Evolutionary conservation across 2,329 filamentous ascomycete species (phyloP).

Genomic region (Fusarium continuum): DNA sequence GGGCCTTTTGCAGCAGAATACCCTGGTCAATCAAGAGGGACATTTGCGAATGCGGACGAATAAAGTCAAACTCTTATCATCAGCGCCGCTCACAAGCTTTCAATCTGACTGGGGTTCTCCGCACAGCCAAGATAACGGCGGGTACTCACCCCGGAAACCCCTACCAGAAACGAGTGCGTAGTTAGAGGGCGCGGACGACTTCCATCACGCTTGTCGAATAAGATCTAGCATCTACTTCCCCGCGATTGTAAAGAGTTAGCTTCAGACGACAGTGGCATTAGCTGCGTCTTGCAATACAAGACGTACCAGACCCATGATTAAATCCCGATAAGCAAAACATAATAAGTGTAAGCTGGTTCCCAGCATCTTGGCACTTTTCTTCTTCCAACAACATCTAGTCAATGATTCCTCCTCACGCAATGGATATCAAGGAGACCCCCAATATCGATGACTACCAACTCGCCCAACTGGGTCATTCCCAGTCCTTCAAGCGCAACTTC

Average conservation of each 20-base stretch:
- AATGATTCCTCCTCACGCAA: not conserved
- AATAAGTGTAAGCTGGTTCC: not conserved
- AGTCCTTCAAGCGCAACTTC: conserved; percentile 33
- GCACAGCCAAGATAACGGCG: conserved; percentile 1
- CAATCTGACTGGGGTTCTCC: not conserved
- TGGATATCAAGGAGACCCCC: conserved; percentile 13
- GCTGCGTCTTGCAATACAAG: not conserved
- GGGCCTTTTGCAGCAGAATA: not conserved
- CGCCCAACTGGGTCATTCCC: conserved; percentile 33
- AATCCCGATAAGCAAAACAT: not conserved
- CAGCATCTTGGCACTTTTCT: not conserved
- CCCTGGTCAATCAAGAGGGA: not conserved
- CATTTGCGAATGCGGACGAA: not conserved
- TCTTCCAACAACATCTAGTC: not conserved
- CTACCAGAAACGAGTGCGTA: not conserved
- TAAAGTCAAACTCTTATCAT: conserved; percentile 3
- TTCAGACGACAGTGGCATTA: not conserved
- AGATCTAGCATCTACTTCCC: not conserved
- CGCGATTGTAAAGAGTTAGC: not conserved
- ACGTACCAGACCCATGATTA: not conserved
- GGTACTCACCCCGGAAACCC: not conserved
- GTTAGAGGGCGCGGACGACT: not conserved
- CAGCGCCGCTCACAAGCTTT: not conserved
- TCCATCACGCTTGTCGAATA: not conserved
- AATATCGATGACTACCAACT: conserved; percentile 33